A percentile compares a stretch with the other conserved stretches of the same genome.
Conservation (phyloP, 129 eudicot species). For the Chrysanthemum seticuspe region DNA sequence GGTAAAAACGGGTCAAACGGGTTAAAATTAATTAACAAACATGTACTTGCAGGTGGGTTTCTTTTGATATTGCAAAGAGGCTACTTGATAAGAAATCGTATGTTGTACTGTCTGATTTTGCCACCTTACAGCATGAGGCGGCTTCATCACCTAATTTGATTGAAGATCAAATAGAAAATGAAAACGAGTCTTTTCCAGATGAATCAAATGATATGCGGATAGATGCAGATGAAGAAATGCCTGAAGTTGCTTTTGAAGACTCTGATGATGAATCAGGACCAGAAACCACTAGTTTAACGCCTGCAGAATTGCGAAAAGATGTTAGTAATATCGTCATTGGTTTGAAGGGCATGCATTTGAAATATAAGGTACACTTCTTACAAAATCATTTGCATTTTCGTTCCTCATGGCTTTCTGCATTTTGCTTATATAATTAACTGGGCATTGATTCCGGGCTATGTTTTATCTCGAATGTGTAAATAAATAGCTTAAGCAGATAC, state of each 20-base stretch:
- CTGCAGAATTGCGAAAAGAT: too few species aligned
- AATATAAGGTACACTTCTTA: conserved; percentile 57
- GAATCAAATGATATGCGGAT: conserved; percentile 53
- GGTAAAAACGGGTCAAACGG: background rate
- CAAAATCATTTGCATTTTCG: background rate
- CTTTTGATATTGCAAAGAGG: conserved; percentile 71
- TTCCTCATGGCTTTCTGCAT: background rate
- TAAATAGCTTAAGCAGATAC: too few species aligned
- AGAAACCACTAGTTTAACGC: conserved; percentile 29
- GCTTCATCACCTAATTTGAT: conserved; percentile 22
- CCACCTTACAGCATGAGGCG: conserved; percentile 42
- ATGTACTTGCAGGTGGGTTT: conserved; percentile 69
- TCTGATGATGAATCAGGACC: conserved; percentile 57
- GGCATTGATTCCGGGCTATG: background rate
- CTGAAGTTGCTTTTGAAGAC: conserved; percentile 64
- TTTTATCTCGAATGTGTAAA: too few species aligned
- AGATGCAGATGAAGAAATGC: conserved; percentile 73
- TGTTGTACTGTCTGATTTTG: conserved; percentile 70
- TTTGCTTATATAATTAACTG: background rate
- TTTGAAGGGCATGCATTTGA: conserved; percentile 53
- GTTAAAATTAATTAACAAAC: conserved; percentile 2
- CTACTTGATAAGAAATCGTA: conserved; percentile 69
- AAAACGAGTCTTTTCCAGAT: conserved; percentile 41
- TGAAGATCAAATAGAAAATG: conserved; percentile 46
- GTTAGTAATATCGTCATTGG: conserved; percentile 55